Conservation (phyloP, 371 early-diverging fungal species). For the Encephalitozoon hellem region DNA sequence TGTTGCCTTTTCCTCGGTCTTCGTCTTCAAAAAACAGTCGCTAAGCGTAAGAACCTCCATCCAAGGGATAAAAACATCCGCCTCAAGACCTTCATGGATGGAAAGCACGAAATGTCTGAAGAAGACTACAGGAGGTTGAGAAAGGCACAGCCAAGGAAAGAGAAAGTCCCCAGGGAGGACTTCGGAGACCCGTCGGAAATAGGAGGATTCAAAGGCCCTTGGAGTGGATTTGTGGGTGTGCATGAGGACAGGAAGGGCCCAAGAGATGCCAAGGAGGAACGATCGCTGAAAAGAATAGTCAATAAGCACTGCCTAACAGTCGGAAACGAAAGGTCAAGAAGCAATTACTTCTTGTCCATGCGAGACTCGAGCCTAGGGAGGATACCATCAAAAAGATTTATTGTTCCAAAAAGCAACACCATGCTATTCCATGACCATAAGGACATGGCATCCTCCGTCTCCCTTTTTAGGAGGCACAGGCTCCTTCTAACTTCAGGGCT, state of each 20-base stretch:
- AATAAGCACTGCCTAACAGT: neutral
- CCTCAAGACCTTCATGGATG: constrained; percentile 1
- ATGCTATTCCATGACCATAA: neutral
- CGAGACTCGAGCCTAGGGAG: neutral
- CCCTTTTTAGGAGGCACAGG: neutral
- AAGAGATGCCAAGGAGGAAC: neutral
- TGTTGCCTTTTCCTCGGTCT: neutral
- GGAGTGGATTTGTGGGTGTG: neutral
- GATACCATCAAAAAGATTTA: neutral
- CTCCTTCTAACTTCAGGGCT: neutral
- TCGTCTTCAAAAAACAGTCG: constrained; percentile 20
- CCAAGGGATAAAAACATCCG: neutral
- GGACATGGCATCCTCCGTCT: neutral
- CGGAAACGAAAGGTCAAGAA: neutral
- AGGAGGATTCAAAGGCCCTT: constrained; percentile 3
- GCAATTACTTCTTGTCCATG: neutral
- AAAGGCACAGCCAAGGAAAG: neutral
- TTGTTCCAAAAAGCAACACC: neutral
- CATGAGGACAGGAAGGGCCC: neutral
- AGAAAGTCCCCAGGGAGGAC: neutral
- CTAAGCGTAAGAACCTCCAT: constrained; percentile 55
- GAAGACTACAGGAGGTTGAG: neutral
- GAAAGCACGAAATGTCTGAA: neutral
- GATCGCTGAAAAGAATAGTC: neutral
- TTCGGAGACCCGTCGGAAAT: constrained; percentile 5